Conservation (phyloP, 106 monocot genomes). For the Phalaenopsis aphrodite region DNA sequence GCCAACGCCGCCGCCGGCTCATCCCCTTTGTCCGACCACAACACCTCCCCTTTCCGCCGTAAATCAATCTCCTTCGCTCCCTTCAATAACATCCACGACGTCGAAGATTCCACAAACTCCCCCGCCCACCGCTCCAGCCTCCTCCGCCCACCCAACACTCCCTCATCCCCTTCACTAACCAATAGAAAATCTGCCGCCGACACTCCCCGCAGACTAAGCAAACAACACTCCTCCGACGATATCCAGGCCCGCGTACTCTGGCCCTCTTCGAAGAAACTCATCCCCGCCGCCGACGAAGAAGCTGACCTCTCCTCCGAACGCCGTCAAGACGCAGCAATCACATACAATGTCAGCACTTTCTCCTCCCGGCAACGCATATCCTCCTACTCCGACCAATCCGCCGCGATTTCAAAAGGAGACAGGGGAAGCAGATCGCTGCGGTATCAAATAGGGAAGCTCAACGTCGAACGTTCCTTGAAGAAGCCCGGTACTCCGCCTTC, state of each 20-base stretch:
- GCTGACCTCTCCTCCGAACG: conserved; percentile 1
- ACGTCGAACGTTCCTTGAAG: background rate
- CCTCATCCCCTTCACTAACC: background rate
- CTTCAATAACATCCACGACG: background rate
- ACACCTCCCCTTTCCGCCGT: background rate
- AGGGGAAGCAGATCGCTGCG: conserved; percentile 21
- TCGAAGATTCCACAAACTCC: background rate
- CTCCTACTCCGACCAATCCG: conserved; percentile 8
- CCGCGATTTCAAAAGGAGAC: background rate
- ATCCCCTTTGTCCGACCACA: background rate
- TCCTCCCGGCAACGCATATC: conserved; percentile 22
- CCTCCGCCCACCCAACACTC: background rate
- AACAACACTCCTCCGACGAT: background rate
- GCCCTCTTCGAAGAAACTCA: conserved; percentile 12
- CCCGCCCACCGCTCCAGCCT: background rate
- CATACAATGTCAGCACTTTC: conserved; percentile 3
- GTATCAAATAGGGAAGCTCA: conserved; percentile 25
- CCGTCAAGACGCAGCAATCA: background rate
- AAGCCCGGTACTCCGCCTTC: conserved; percentile 3
- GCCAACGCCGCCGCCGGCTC: conserved; percentile 1
- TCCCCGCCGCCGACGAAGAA: conserved; percentile 9
- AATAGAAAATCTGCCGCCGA: background rate
- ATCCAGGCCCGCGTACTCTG: conserved; percentile 2
- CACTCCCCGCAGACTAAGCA: background rate
- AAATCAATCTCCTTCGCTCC: background rate